These are phyloP conservation scores for Fusarium sublunatum DNA, from an alignment of 2,329 filamentous ascomycete genomes.

Conservation along the genomic window DNA sequence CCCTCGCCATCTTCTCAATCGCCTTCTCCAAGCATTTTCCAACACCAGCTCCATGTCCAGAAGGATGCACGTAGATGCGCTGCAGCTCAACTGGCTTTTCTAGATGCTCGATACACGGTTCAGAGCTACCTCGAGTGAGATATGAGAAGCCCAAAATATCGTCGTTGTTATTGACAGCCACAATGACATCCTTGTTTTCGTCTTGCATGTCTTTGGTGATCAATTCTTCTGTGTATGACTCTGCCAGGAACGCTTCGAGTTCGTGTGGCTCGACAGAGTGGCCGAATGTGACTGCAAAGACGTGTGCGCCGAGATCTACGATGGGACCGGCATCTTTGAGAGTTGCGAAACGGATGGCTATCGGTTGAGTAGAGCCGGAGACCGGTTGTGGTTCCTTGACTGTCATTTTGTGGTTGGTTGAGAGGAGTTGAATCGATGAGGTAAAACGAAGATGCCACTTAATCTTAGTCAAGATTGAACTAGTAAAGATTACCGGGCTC, in stretches of 20 bases:
- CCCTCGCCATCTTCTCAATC: constrained; percentile 50
- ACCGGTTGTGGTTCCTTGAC: background rate
- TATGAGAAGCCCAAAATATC: constrained; percentile 55
- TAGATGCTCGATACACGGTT: constrained; percentile 52
- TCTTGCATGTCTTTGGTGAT: constrained; percentile 42
- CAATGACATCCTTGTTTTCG: constrained; percentile 43
- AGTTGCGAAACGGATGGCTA: constrained; percentile 16
- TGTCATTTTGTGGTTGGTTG: constrained; percentile 1
- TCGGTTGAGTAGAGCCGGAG: background rate
- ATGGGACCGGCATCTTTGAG: constrained; percentile 39
- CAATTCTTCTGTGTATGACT: constrained; percentile 53
- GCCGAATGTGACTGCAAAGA: constrained; percentile 56
- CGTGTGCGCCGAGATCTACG: constrained; percentile 49
- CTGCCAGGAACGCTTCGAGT: constrained; percentile 52
- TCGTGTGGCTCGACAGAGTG: constrained; percentile 54
- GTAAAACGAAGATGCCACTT: background rate
- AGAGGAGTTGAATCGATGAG: background rate
- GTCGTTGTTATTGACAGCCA: constrained; percentile 33
- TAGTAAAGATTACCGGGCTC: no score
- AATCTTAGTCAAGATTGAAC: background rate
- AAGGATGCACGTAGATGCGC: constrained; percentile 55
- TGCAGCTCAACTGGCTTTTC: constrained; percentile 55
- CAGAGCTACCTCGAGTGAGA: constrained; percentile 52
- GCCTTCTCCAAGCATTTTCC: constrained; percentile 49
- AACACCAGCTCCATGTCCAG: constrained; percentile 53